phyloP scores from a whole-genome alignment of 371 early-diverging fungal genomes.

The Actinomucor elegans region DNA sequence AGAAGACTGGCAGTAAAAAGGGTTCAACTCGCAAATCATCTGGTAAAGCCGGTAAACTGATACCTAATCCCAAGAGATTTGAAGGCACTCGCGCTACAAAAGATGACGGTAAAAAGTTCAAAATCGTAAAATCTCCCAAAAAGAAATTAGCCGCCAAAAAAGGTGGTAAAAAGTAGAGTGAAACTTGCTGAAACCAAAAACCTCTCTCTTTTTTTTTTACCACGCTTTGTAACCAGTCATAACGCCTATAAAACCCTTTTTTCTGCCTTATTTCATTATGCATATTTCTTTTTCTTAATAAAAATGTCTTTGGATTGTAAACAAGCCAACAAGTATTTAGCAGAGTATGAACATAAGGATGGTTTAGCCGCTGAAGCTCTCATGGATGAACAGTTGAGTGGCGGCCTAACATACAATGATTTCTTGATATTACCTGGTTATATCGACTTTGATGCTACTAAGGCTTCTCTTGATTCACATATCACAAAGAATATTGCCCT shows the following conservation, averaged over 20 bases:
- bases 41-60: conserved; percentile 43
- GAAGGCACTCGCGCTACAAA: conserved; percentile 69
- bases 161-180: conserved; percentile 12
- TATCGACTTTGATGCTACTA: conserved; percentile 88
- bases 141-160: conserved; percentile 14
- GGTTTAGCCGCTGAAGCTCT: conserved; percentile 78
- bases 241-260: conserved; percentile 4
- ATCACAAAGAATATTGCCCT: conserved; percentile 85
- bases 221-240: not conserved
- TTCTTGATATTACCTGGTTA: conserved; percentile 94
- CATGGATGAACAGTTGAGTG: conserved; percentile 68
- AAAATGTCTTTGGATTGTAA: conserved; percentile 18
- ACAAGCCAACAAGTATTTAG: conserved; percentile 18
- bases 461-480: conserved; percentile 73
- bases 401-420: conserved; percentile 97
- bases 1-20: conserved; percentile 17
- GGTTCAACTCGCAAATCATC: conserved; percentile 10
- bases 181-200: conserved; percentile 3
- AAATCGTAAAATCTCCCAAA: conserved; percentile 20
- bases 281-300: not conserved
- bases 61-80: conserved; percentile 40
- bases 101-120: conserved; percentile 25
- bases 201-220: not conserved
- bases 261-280: not conserved
- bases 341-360: conserved; percentile 54